phyloP scores from a whole-genome alignment of 257 asterid species.

The Solanum habrochaites region DNA sequence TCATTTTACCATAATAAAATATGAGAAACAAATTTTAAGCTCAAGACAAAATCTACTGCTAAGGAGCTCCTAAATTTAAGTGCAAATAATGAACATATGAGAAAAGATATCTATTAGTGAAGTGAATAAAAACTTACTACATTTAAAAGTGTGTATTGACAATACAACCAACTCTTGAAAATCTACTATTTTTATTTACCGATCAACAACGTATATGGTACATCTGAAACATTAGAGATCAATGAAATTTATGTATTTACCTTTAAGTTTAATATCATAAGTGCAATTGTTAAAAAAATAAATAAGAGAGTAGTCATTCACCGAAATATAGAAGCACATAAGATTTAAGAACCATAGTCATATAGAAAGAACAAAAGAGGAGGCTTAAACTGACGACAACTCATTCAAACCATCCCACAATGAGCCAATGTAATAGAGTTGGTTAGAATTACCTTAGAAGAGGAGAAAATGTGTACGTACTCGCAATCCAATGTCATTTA shows the following conservation, averaged over 20 bases:
- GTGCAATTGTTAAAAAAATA: too few species aligned
- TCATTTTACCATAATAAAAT: background rate
- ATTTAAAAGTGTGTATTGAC: too few species aligned
- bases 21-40: background rate
- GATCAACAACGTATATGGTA: too few species aligned
- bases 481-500: background rate
- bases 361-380: background rate
- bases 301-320: too few species aligned
- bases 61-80: background rate
- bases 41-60: background rate
- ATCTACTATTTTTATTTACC: too few species aligned
- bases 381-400: background rate
- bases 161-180: too few species aligned
- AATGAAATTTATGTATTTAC: background rate
- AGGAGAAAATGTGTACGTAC: background rate
- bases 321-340: background rate
- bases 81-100: background rate
- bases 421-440: background rate
- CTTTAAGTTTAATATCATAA: too few species aligned
- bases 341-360: background rate
- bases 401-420: background rate
- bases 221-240: background rate
- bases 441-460: background rate
- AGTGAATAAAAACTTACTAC: background rate
- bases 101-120: background rate